Percentiles rank a stretch among this genome's conserved stretches.
Conservation (phyloP, 768 basidiomycete species). For the Lentinula raphanica region DNA sequence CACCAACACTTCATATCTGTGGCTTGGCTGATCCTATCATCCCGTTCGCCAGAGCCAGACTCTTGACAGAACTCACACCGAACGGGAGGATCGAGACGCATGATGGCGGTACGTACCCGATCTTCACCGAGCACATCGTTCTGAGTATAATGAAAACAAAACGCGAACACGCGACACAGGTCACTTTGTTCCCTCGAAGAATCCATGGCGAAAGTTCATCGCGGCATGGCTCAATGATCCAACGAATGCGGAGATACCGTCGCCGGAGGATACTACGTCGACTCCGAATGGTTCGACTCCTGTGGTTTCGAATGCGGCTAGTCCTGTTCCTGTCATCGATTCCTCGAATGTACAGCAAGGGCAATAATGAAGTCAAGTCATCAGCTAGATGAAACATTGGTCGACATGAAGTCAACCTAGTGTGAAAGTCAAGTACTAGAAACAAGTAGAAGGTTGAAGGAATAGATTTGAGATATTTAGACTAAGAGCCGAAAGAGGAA, state of each 20-base stretch:
- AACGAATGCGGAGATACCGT: constrained; percentile 32
- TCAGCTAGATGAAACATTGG: no score
- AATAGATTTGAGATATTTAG: no score
- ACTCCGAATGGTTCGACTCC: background rate
- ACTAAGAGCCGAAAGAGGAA: no score
- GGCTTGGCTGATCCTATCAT: constrained; percentile 76
- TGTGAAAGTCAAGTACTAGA: no score
- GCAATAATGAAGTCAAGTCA: no score
- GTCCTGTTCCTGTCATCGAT: no score
- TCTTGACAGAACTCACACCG: constrained; percentile 47
- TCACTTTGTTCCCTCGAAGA: constrained; percentile 80
- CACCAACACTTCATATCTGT: constrained; percentile 73
- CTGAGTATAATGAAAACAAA: no score
- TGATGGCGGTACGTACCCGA: constrained; percentile 58
- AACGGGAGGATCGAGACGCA: constrained; percentile 69
- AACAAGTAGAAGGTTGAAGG: no score
- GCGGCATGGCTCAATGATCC: constrained; percentile 59
- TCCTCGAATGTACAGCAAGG: no score
- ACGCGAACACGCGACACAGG: constrained; percentile 41
- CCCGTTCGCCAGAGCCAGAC: constrained; percentile 56
- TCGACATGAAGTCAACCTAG: no score
- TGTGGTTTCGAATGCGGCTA: background rate
- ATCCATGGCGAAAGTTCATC: constrained; percentile 71
- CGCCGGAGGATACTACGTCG: constrained; percentile 31
- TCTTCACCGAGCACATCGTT: no score